Evolutionary conservation across 192 early-diverging fungal genomes (phyloP), one percentile per base, ranked within the genome.

Genomic region (Dissophora globulifera): DNA sequence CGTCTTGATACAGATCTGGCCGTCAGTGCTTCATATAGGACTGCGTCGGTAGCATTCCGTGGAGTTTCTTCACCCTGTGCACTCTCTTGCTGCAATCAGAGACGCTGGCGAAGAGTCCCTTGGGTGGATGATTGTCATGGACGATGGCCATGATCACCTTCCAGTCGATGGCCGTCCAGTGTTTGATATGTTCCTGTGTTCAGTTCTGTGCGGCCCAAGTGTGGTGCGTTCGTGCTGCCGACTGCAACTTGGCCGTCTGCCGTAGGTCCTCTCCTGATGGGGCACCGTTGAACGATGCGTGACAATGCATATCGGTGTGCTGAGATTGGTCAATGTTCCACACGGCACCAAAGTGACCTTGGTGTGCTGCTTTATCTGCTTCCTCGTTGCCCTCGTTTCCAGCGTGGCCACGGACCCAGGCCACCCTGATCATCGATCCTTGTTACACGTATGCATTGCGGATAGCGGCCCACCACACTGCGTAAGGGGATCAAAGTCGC

Each of bases 1-100:
- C 61, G 15, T 10, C 32, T 2, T 40, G 13, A n/a, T 59, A 70
- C 35, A 52, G 33, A n/a, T 59, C 54, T 27, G 51, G 61, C 7
- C 25, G 3, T 43, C 62, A 47, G 0, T 45, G 5, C 40, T 33
- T 42, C 62, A 65, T 65, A 19, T 47, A 42, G 11, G 27, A 12
- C 7, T 22, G 51, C 13, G 62, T 65, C 17, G 62, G 51, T 11
- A 65, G 42, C 62, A 65, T 65, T 1, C 62, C 50, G 27, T 63
- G 61, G 17, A 63, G 22, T 19, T 63, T 63, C 40, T 65, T 65
- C 19, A 65, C 47, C 17, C 62, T 11, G 42, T 65, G 62, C 23
- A 50, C 62, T 22, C 62, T 0, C 62, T 65, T 65, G 1, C 19
- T 17, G 27, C 62, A 65, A 38, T 54, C 62, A 0, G 40, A 7